A percentile compares a stretch with the other conserved stretches of the same genome.
Evolutionary conservation across 768 basidiomycete species (phyloP).

Genomic region (Boletus pseudopeckii): DNA sequence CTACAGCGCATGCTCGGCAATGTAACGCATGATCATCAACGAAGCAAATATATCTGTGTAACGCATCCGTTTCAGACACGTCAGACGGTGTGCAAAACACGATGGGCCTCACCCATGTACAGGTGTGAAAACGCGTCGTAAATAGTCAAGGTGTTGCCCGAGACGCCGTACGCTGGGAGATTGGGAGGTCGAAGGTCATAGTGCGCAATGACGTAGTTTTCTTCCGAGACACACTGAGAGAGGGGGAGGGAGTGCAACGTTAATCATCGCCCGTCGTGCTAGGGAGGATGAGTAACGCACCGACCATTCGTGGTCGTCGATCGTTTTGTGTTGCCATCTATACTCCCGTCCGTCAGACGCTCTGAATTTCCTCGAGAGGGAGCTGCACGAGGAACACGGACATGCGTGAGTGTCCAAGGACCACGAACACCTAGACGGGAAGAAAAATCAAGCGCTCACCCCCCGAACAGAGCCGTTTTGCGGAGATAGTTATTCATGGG

Average conservation of each 20-base stretch:
- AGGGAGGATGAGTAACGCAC: constrained; percentile 41
- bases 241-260: neutral
- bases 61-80: neutral
- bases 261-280: constrained; percentile 1
- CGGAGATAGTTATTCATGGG: constrained; percentile 64
- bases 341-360: constrained; percentile 71
- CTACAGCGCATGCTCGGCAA: constrained; percentile 47
- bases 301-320: constrained; percentile 69
- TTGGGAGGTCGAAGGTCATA: constrained; percentile 58
- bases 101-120: constrained; percentile 45
- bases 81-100: neutral
- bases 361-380: constrained; percentile 63
- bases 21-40: constrained; percentile 62
- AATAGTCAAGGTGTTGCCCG: constrained; percentile 61
- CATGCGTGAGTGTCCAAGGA: neutral
- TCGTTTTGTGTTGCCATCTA: constrained; percentile 56
- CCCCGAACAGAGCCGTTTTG: constrained; percentile 61
- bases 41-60: constrained; percentile 53
- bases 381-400: constrained; percentile 36
- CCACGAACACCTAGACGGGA: neutral
- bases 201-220: constrained; percentile 58
- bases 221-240: constrained; percentile 50
- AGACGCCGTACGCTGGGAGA: constrained; percentile 54
- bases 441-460: constrained; percentile 40
- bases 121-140: constrained; percentile 53